Conservation (phyloP, 805 yeast species). For the Wickerhamiella cacticola region DNA sequence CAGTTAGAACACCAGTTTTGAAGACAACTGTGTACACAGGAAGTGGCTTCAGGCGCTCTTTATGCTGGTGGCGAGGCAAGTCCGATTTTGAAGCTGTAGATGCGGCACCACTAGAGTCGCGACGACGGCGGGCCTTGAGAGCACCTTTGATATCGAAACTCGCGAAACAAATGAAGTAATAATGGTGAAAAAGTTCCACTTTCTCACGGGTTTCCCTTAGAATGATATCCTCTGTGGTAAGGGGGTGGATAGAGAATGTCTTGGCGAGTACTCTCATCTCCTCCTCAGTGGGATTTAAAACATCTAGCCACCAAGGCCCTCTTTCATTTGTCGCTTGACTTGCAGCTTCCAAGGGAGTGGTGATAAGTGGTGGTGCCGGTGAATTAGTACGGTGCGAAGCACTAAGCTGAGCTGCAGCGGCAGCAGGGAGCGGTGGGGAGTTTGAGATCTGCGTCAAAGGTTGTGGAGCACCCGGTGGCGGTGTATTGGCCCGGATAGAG, state of each 20-base stretch:
- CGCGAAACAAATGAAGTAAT: constrained; percentile 83
- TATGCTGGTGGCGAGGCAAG: not conserved
- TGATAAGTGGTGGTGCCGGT: constrained; percentile 5
- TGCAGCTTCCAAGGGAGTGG: not conserved
- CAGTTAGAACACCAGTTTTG: constrained; percentile 79
- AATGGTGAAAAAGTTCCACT: constrained; percentile 81
- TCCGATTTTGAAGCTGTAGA: not conserved
- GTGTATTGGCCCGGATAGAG: not conserved
- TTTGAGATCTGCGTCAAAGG: not conserved
- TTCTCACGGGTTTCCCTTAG: constrained; percentile 91
- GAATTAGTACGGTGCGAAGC: constrained; percentile 2
- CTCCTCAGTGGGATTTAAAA: constrained; percentile 86
- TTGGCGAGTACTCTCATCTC: constrained; percentile 88
- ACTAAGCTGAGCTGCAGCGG: constrained; percentile 12
- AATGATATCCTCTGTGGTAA: constrained; percentile 90
- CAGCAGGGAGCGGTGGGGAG: constrained; percentile 12
- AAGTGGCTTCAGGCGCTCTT: constrained; percentile 64
- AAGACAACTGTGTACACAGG: constrained; percentile 90
- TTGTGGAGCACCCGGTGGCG: constrained; percentile 1
- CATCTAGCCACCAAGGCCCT: constrained; percentile 87
- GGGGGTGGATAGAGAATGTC: constrained; percentile 89
- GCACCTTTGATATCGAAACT: constrained; percentile 47
- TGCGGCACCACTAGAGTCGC: constrained; percentile 4
- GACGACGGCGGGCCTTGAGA: constrained; percentile 11
- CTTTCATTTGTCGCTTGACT: constrained; percentile 16